Base-by-base conservation (phyloP, 176 grass and related monocot genomes). In the Triticum dicoccoides region DNA sequence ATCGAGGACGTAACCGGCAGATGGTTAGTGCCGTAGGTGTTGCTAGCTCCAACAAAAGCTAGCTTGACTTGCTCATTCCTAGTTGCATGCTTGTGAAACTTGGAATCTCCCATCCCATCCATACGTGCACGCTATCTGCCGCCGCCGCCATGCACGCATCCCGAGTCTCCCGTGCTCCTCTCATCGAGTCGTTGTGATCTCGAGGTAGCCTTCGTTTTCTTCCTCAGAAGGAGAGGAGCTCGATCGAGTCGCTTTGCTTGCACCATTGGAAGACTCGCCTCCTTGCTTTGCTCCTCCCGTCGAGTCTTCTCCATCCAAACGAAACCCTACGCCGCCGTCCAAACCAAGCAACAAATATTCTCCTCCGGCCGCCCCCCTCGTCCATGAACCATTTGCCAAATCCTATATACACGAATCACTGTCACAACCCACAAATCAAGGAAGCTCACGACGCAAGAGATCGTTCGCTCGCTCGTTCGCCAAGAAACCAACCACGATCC, bases 331-430 rank as follows among this genome's bases (percentile, higher is more conserved):
- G 47, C 73, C 51, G 51, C 51, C 73, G 73, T 77, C 74, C 47
- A 56, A 20, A 77, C 9, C 15, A 77, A 77, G 74, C 74, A 77
- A 10, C 27, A 77, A 2, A 77, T 77, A 77, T 77, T 77, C 74
- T 18, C 29, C 27, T 32, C 47, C 37, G 37, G 18, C 34, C 33
- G 15, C 0, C 15, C 32, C 65, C 15, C 23, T 25, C 20, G 41
- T 24, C n/a, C 39, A 27, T 44, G 5, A 3, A 76, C 5, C 44
- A 29, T 76, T 6, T 8, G 25, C 2, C 73, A 52, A 76, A 54
- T 11, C 45, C 18, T 76, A 52, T 20, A 76, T 76, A 76, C 51
- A 52, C 12, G 0, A 39, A 72, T 74, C 15, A 35, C 66, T 15
- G 15, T 20, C 66, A 69, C 15, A 69, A 10, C 5, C 33, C 44